Evolutionary conservation across 345 rosid genomes (phyloP).

Genomic region (Abelmoschus esculentus): DNA sequence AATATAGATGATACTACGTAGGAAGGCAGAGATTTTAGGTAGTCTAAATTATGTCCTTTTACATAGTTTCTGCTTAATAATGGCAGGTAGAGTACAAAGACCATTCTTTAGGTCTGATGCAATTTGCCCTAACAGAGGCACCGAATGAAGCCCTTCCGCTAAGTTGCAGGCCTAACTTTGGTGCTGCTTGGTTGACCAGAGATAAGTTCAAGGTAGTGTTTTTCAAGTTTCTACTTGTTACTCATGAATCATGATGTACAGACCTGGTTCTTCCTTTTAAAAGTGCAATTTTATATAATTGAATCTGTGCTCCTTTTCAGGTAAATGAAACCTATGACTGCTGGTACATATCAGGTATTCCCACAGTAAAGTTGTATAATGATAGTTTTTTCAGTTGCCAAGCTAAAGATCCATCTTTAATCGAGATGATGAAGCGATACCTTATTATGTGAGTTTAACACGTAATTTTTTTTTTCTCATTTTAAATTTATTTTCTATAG

Average conservation of each 20-base stretch:
- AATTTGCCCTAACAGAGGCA: constrained; percentile 69
- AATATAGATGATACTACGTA: no score
- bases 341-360: constrained; percentile 64
- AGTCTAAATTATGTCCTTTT: not conserved
- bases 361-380: constrained; percentile 61
- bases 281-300: not conserved
- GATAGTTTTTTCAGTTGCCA: constrained; percentile 69
- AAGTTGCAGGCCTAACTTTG: constrained; percentile 76
- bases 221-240: constrained; percentile 1
- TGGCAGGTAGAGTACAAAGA: constrained; percentile 77
- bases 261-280: not conserved
- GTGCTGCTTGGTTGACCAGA: constrained; percentile 63
- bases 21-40: not conserved
- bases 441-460: constrained; percentile 47
- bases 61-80: not conserved
- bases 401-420: constrained; percentile 46
- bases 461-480: not conserved
- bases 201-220: constrained; percentile 64
- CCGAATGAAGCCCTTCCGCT: constrained; percentile 88
- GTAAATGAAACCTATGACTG: constrained; percentile 86
- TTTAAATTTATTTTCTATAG: not conserved
- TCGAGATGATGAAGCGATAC: constrained; percentile 50
- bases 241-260: not conserved
- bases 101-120: constrained; percentile 50
- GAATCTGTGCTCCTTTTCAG: constrained; percentile 24